Conservation (phyloP, 192 early-diverging fungal species). For the Mortierella alpina region DNA sequence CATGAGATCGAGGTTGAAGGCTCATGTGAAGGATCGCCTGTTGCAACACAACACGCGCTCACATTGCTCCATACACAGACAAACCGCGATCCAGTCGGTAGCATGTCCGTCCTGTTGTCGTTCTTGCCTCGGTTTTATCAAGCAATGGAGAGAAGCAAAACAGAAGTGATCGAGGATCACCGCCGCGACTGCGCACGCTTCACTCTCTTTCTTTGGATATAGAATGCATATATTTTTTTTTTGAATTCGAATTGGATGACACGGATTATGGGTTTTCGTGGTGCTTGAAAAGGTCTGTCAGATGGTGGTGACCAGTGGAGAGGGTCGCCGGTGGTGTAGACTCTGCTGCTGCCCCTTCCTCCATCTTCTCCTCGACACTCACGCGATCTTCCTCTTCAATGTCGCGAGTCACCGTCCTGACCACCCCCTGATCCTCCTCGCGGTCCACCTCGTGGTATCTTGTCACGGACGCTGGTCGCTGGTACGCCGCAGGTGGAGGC, state of each 20-base stretch:
- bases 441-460: slow-evolving; percentile 32
- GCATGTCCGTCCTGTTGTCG: too few relatives aligned
- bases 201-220: background rate
- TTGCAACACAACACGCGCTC: too few relatives aligned
- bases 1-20: too few relatives aligned
- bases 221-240: background rate
- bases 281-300: slow-evolving; percentile 32
- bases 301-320: slow-evolving; percentile 10
- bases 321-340: background rate
- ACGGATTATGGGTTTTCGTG: background rate
- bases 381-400: slow-evolving; percentile 8
- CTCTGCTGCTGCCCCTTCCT: background rate
- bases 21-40: too few relatives aligned
- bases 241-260: background rate
- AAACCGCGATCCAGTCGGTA: too few relatives aligned
- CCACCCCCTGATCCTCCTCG: slow-evolving; percentile 36
- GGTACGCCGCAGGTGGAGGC: slow-evolving; percentile 12
- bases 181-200: background rate
- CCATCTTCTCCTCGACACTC: slow-evolving; percentile 4
- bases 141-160: too few relatives aligned
- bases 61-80: too few relatives aligned
- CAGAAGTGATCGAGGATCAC: background rate
- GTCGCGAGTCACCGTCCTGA: slow-evolving; percentile 39
- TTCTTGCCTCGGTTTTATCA: too few relatives aligned
- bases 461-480: slow-evolving; percentile 9